These are phyloP conservation scores for Larix kaempferi DNA, from an alignment of 75 land plant species.

Conservation along the genomic window DNA sequence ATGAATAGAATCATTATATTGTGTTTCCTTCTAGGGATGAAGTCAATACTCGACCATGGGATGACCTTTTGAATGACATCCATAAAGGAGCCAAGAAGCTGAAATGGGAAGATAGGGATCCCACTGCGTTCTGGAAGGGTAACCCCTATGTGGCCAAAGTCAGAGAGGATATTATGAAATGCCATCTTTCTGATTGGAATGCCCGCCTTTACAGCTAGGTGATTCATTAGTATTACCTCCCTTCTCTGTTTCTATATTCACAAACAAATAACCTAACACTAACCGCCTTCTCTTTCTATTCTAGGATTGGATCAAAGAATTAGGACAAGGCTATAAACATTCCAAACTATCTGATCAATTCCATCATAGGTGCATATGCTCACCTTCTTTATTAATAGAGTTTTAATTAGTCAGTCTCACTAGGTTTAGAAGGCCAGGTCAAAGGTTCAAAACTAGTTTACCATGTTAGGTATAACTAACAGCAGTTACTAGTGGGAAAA, in stretches of 20 bases:
- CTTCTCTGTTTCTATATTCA: not conserved
- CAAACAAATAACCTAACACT: no score
- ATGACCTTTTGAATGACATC: conserved; percentile 23
- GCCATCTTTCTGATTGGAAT: conserved; percentile 67
- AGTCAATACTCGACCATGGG: conserved; percentile 68
- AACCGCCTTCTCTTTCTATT: not conserved
- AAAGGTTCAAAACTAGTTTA: no score
- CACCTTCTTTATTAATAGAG: no score
- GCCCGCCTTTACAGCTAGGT: conserved; percentile 45
- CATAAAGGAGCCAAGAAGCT: conserved; percentile 29
- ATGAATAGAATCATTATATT: no score
- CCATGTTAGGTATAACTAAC: no score
- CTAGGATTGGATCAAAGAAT: conserved; percentile 55
- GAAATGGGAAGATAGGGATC: conserved; percentile 54
- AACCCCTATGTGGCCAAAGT: conserved; percentile 37
- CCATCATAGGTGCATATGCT: conserved; percentile 32
- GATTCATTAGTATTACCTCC: not conserved
- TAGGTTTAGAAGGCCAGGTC: no score
- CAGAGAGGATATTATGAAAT: conserved; percentile 49
- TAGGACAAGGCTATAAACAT: conserved; percentile 23
- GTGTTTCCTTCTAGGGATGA: conserved; percentile 49
- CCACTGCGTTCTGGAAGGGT: conserved; percentile 78
- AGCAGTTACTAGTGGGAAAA: no score
- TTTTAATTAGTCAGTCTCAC: no score
- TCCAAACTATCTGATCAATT: conserved; percentile 54